Conservation (phyloP, 805 yeast species). For the Kodamaea lidongshanica region DNA sequence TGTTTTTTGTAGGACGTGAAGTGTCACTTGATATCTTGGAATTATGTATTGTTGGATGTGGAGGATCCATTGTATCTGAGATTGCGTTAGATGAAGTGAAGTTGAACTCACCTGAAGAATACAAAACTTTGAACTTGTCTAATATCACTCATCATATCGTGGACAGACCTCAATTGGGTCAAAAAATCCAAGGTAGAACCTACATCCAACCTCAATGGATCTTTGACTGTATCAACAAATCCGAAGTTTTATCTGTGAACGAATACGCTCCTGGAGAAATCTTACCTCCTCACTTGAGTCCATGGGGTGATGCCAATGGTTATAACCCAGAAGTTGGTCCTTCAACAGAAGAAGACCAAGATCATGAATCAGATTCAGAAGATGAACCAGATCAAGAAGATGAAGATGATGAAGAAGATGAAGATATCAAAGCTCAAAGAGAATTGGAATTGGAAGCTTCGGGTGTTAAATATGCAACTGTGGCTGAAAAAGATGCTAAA, state of each 20-base stretch:
- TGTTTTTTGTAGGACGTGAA: slow-evolving; percentile 89
- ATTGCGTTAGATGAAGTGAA: slow-evolving; percentile 74
- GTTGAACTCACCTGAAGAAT: slow-evolving; percentile 40
- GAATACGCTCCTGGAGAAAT: slow-evolving; percentile 90
- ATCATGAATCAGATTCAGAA: slow-evolving; percentile 38
- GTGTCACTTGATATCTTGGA: slow-evolving; percentile 90
- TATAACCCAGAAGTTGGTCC: slow-evolving; percentile 69
- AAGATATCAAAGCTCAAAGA: slow-evolving; percentile 70
- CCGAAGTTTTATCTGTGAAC: slow-evolving; percentile 66
- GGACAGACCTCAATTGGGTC: slow-evolving; percentile 78
- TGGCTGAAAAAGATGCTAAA: slow-evolving; percentile 21
- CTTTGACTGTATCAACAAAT: slow-evolving; percentile 82
- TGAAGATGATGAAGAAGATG: slow-evolving; percentile 49
- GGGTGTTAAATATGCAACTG: slow-evolving; percentile 73
- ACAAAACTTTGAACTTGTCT: slow-evolving; percentile 50
- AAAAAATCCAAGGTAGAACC: slow-evolving; percentile 84
- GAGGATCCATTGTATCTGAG: slow-evolving; percentile 83
- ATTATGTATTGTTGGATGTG: slow-evolving; percentile 77
- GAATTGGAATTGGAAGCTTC: slow-evolving; percentile 75
- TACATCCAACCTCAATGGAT: slow-evolving; percentile 98
- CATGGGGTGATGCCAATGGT: slow-evolving; percentile 96
- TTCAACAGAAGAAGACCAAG: slow-evolving; percentile 42
- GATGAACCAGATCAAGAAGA: slow-evolving; percentile 39
- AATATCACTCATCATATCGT: slow-evolving; percentile 87
- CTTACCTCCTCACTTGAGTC: slow-evolving; percentile 93